Percentiles rank a stretch among this genome's conserved stretches.
phyloP scores from a whole-genome alignment of 345 rosid genomes.

The Populus tremula region DNA sequence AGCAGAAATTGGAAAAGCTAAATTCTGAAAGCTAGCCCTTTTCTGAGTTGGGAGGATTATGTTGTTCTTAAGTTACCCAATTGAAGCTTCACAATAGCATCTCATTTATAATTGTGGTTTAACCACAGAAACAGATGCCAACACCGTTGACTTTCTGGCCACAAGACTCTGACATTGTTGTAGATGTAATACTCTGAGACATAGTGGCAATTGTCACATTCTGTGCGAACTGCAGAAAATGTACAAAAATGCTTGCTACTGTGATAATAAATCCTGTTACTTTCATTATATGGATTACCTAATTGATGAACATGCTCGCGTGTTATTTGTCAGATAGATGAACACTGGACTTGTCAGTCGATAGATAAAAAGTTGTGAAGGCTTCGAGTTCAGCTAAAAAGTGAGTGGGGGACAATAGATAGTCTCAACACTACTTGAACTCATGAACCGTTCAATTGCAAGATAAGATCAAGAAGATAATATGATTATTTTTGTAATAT shows the following conservation, averaged over 20 bases:
- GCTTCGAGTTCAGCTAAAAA: not conserved
- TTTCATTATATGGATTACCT: too few relatives aligned
- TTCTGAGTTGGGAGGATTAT: not conserved
- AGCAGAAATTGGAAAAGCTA: not conserved
- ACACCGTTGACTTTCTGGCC: not conserved
- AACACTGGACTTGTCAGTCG: not conserved
- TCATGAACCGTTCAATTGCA: too few relatives aligned
- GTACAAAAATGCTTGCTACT: not conserved
- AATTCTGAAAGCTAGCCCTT: not conserved
- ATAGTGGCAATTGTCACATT: not conserved
- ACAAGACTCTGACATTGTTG: not conserved
- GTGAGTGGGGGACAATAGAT: too few relatives aligned
- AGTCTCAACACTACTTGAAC: too few relatives aligned
- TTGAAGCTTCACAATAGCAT: not conserved
- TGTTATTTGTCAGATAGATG: not conserved
- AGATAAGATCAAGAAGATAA: too few relatives aligned
- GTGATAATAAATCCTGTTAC: not conserved
- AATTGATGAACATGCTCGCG: not conserved
- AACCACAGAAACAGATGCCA: slow-evolving; percentile 6
- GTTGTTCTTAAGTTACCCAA: not conserved
- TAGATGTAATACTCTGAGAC: not conserved
- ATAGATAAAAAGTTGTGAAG: not conserved
- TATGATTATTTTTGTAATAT: too few relatives aligned
- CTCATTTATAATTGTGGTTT: not conserved
- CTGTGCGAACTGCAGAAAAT: not conserved